A percentile compares a stretch with the other conserved stretches of the same genome.
Conservation (phyloP, 2,329 filamentous ascomycete genomes). For the Lachnellula subtilissima region DNA sequence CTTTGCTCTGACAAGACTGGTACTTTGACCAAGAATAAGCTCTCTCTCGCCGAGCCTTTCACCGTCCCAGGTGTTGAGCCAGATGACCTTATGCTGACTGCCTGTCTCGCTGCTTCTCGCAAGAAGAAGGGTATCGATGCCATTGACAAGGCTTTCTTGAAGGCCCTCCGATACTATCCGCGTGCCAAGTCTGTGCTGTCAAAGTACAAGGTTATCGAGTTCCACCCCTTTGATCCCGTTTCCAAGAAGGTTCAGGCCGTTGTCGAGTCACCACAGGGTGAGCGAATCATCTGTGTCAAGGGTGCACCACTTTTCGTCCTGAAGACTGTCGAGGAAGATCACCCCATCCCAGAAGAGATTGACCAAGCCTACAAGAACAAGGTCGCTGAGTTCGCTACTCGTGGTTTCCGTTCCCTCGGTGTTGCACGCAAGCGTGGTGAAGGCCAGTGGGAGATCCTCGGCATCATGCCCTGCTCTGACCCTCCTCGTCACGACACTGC, state of each 20-base stretch:
- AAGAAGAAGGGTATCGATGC: constrained; percentile 96
- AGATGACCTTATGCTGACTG: constrained; percentile 88
- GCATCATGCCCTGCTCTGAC: constrained; percentile 92
- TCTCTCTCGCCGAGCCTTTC: constrained; percentile 80
- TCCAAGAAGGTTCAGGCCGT: constrained; percentile 88
- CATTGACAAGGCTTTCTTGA: constrained; percentile 92
- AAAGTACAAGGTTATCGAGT: constrained; percentile 81
- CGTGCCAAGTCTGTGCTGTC: constrained; percentile 73
- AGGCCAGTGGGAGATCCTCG: constrained; percentile 82
- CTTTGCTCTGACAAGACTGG: constrained; percentile 94
- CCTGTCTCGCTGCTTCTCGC: constrained; percentile 81
- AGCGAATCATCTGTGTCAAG: constrained; percentile 85
- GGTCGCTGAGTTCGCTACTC: constrained; percentile 83
- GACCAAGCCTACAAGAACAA: constrained; percentile 87
- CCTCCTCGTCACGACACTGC: constrained; percentile 87
- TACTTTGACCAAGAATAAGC: constrained; percentile 91
- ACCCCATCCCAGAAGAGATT: constrained; percentile 69
- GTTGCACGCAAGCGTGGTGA: constrained; percentile 84
- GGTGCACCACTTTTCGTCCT: constrained; percentile 84
- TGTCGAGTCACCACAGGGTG: constrained; percentile 77
- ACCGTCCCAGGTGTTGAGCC: constrained; percentile 76
- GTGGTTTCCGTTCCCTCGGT: constrained; percentile 91
- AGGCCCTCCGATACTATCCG: constrained; percentile 77
- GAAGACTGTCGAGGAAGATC: constrained; percentile 81
- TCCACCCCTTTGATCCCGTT: constrained; percentile 86